Evolutionary conservation across 768 basidiomycete species (phyloP).

Genomic region (Termitomyces sp.): DNA sequence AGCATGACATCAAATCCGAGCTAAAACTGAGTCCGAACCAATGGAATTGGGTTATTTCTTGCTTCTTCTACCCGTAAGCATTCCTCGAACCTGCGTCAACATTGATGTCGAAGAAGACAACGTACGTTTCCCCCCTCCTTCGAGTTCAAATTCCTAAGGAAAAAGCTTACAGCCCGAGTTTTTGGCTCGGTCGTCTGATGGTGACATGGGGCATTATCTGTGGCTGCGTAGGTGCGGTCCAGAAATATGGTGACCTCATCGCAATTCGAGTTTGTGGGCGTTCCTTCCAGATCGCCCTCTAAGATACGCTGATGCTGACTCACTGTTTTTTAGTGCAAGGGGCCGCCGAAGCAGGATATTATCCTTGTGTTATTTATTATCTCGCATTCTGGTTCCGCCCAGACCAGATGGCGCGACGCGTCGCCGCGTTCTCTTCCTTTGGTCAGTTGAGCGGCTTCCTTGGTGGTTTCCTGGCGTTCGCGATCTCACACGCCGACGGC

Average conservation of each 20-base stretch:
- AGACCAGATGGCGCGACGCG: conserved; percentile 5
- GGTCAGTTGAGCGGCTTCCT: conserved; percentile 12
- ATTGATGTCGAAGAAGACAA: conserved; percentile 12
- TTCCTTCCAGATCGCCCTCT: neutral
- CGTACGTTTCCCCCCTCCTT: neutral
- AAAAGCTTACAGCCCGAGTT: conserved; percentile 6
- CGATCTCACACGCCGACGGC: conserved; percentile 9
- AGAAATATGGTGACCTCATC: conserved; percentile 8
- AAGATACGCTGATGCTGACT: neutral
- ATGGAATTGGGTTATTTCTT: conserved; percentile 12
- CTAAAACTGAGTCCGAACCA: conserved; percentile 7
- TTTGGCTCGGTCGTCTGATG: conserved; percentile 12
- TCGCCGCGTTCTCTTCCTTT: conserved; percentile 12
- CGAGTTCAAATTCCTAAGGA: neutral
- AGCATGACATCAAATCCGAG: conserved; percentile 11
- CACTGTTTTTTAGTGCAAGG: conserved; percentile 4
- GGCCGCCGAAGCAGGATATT: conserved; percentile 14
- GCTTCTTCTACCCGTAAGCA: conserved; percentile 13
- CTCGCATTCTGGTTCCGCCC: conserved; percentile 14
- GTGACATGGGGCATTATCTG: conserved; percentile 12
- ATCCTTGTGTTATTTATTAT: conserved; percentile 12
- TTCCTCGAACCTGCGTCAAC: conserved; percentile 10
- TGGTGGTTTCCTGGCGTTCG: conserved; percentile 10
- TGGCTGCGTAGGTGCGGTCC: conserved; percentile 6
- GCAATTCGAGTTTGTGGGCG: conserved; percentile 9